phyloP scores from a whole-genome alignment of 1,284 basidiomycete species.

The Rhodotorula sp. region DNA sequence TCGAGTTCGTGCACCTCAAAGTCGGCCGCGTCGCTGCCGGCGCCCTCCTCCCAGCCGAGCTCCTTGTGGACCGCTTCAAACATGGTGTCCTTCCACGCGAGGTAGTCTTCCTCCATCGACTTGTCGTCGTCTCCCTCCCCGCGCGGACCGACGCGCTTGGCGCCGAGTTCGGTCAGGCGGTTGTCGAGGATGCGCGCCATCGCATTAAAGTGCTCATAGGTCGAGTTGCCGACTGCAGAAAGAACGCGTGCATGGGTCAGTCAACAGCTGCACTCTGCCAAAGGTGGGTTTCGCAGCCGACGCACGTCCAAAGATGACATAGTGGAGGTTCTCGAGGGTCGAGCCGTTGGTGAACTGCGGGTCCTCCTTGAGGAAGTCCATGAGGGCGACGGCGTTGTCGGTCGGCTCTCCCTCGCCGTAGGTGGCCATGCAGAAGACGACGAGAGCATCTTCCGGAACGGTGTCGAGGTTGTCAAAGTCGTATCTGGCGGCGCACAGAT shows the following conservation, averaged over 20 bases:
- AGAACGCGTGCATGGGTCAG: no score
- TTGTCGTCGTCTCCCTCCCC: constrained; percentile 99
- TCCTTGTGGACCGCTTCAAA: constrained; percentile 80
- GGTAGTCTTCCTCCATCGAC: constrained; percentile 99
- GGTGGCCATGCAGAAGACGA: constrained; percentile 94
- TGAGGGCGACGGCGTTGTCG: constrained; percentile 93
- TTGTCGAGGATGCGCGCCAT: constrained; percentile 79
- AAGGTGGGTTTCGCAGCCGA: neutral
- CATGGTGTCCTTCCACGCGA: constrained; percentile 99
- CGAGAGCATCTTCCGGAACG: constrained; percentile 79
- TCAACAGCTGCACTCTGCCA: neutral
- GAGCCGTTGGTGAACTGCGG: constrained; percentile 78
- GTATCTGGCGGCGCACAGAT: constrained; percentile 54
- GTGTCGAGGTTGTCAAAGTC: constrained; percentile 95
- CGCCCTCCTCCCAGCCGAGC: constrained; percentile 90
- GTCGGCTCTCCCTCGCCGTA: constrained; percentile 98
- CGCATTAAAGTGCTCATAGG: constrained; percentile 90
- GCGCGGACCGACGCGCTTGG: constrained; percentile 77
- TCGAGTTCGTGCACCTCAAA: constrained; percentile 81
- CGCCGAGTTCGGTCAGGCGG: constrained; percentile 75
- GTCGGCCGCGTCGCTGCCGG: constrained; percentile 91
- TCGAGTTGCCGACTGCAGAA: constrained; percentile 37
- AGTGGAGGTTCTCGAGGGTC: constrained; percentile 83
- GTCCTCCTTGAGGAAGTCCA: constrained; percentile 86
- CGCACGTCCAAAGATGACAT: constrained; percentile 78